Evolutionary conservation across 257 asterid species (phyloP), one percentile per base, ranked within the genome.

Genomic region (Verbena officinalis): DNA sequence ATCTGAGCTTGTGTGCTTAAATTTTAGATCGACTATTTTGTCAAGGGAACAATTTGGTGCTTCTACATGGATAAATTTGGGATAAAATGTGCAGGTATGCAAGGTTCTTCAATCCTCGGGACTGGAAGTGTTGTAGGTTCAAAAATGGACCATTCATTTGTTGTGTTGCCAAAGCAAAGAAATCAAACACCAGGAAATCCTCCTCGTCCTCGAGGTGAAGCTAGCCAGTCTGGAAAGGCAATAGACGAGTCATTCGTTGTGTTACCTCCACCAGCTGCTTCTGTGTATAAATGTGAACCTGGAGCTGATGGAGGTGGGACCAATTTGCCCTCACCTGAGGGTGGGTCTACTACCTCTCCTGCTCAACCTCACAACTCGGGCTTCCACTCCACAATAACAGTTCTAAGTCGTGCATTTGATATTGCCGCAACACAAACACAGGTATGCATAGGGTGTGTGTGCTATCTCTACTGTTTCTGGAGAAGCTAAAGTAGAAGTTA

Each of bases 251-350:
- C 99, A 9, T 94, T 94, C 51, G 97, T 94, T 63, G 96, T 94
- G 17, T 72, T 94, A 78, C 99, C 99, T 71, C 97, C 97, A 22
- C 99, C 97, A 19, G 99, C 96, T 42, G 97, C 99, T 71, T 94
- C 97, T 1, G 97, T 94, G 57, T 94, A 94, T 68, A 83, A 84
- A 24, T 81, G 77, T 48, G 99, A 90, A 55, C 78, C 86, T 75
- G 84, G 81, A 67, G 75, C 82, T 56, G 93, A 83, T 79, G 97
- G 89, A 67, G 74, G 77, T 30, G 95, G 83, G 46, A 46, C 81
- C 72, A 85, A 70, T 68, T 74, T 81, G 63, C 88, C 84, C 21
- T 77, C 83, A 13, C 76, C 89, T 22, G 91, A 82, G 71, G 85
- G 87, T 65, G 87, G 83, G 21, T 72, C 74, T 13, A 46, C 74